These are phyloP conservation scores for Erythrobasidium hasegawianum DNA, from an alignment of 1,284 basidiomycete genomes.

Conservation along the genomic window DNA sequence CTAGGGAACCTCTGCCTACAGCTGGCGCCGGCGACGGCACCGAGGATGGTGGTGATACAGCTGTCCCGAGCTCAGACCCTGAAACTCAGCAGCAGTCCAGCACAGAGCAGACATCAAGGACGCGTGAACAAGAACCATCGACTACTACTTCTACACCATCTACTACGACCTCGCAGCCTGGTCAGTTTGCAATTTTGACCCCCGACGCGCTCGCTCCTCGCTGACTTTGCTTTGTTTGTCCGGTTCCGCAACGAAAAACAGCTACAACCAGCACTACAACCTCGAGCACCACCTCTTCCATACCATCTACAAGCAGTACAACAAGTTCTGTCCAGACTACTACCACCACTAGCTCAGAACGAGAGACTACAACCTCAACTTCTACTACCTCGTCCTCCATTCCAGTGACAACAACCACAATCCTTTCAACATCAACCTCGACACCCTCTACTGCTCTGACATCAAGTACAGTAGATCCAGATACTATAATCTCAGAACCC, in stretches of 20 bases:
- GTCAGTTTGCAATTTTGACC: neutral
- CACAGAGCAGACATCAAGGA: no score
- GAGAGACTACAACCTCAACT: neutral
- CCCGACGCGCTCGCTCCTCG: neutral
- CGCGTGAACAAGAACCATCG: no score
- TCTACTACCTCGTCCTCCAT: constrained; percentile 4
- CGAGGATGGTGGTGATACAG: neutral
- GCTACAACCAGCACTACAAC: neutral
- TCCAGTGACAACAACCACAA: constrained; percentile 28
- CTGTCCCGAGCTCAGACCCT: neutral
- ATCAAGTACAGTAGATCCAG: constrained; percentile 2
- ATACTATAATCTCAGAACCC: constrained; percentile 4
- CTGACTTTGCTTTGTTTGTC: neutral
- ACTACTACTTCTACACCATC: no score
- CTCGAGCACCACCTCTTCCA: neutral
- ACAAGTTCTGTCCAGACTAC: neutral
- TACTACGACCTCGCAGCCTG: neutral
- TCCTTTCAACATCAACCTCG: constrained; percentile 17
- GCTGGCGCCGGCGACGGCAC: neutral
- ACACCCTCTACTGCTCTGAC: constrained; percentile 5
- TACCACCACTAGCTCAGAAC: neutral
- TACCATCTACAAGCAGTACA: neutral
- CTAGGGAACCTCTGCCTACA: neutral
- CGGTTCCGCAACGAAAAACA: neutral
- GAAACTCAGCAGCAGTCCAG: no score